Evolutionary conservation across 169 alveolate genomes (phyloP), one percentile per base, ranked within the genome.

Genomic region (Plasmodium ovale): DNA sequence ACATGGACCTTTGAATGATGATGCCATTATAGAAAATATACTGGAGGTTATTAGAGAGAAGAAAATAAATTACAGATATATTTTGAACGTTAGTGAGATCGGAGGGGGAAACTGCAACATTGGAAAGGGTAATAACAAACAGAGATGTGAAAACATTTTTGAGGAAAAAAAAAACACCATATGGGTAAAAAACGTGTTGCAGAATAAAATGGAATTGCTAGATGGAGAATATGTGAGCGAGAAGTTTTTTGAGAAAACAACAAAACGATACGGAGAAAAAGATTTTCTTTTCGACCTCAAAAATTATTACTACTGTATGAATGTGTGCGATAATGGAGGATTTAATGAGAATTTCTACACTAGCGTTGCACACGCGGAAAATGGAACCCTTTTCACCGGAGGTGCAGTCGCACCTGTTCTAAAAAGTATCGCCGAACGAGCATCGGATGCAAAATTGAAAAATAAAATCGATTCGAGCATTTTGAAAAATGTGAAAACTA

Each of bases 1-100:
- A 1, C 42, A 82, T 42, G 56, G 49, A 16, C 19, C 16, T 12
- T 65, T 82, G 16, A 88, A 56, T 69, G 90, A 89, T 19, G 93
- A 93, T 33, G 72, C 73, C 35, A 31, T 88, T 5, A 65, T 88
- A 44, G 87, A 89, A 54, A 73, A 91, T 73, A 64, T 88, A 29
- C 16, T 93, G 25, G 87, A 91, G 16, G 14, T 64, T 14, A 35
- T 93, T 16, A 33, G n/a, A 9, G 71, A 53, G 58, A 64, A 39
- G 29, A 49, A 42, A 25, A 47, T 65, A 10, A 14, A 82, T 56
- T 69, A 82, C 16, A 65, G 53, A 19, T 82, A 82, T 82, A 21
- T 82, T 0, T 44, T 82, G 2, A 82, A 82, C 49, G 10, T 82
- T 10, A 33, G 31, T 53, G 82, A 64, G 14, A 1, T 5, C 0